Percentiles rank a stretch among this genome's conserved stretches.
Conservation (phyloP, 164 flowering plant genomes). For the Vitis amurensis region DNA sequence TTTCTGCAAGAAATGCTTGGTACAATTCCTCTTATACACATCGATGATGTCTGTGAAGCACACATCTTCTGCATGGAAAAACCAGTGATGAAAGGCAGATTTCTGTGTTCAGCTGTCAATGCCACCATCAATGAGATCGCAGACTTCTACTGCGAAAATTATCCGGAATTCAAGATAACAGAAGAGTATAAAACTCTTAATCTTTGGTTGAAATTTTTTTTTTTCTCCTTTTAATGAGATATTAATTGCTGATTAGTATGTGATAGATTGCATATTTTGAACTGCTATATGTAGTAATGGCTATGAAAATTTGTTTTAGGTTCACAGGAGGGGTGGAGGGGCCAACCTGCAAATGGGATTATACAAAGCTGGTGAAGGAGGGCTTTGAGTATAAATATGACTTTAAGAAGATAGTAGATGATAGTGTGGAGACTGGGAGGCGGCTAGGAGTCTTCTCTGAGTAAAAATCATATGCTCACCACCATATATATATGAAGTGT, state of each 20-base stretch:
- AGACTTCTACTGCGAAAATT: constrained; percentile 1
- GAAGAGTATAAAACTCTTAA: constrained; percentile 19
- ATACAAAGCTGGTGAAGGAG: constrained; percentile 23
- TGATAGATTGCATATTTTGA: neutral
- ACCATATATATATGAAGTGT: no score
- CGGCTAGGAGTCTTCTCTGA: neutral
- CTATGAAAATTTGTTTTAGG: constrained; percentile 10
- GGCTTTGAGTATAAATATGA: constrained; percentile 38
- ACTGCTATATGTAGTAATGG: neutral
- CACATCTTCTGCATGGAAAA: constrained; percentile 40
- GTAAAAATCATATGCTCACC: no score
- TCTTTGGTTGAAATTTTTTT: neutral
- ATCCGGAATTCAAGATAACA: constrained; percentile 13
- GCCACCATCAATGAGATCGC: constrained; percentile 18
- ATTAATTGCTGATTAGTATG: no score
- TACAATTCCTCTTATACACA: constrained; percentile 26
- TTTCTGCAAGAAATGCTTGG: constrained; percentile 20
- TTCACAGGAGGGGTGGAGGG: constrained; percentile 17
- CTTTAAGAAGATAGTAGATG: constrained; percentile 25
- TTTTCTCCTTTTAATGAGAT: neutral
- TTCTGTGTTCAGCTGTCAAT: constrained; percentile 19
- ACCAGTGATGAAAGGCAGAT: constrained; percentile 34
- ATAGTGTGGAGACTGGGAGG: constrained; percentile 14
- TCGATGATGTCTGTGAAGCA: constrained; percentile 42
- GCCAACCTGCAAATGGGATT: constrained; percentile 15